Base-by-base conservation (phyloP, 164 flowering plant species). In the Malania oleifera region DNA sequence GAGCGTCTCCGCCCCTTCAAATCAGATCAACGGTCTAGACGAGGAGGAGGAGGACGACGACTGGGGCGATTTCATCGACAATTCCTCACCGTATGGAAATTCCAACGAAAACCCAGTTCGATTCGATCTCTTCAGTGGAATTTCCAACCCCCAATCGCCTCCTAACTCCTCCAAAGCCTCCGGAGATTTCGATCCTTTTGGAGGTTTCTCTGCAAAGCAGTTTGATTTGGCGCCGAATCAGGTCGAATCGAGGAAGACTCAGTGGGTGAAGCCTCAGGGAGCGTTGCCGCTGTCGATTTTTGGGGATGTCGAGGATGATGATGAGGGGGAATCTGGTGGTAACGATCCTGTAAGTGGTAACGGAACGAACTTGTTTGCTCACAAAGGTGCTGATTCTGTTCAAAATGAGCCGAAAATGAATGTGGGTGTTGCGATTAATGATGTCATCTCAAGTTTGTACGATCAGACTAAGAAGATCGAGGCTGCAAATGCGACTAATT, bases 251-350 rank as follows among this genome's bases (percentile, higher is more conserved):
- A 62, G 12, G 20, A 23, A 35, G 49, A 5, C 40, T 37, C 35
- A 15, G 26, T 77, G 82, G 85, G 71, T 56, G 65, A 83, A 73
- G 73, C 79, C 75, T 10, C 53, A 39, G 31, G 91, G 91, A 55
- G 85, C 87, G 43, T 38, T 87, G 57, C 95, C 95, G n/a, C 74
- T 87, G 26, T 87, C 95, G 37, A 45, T 87, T 9, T 87, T 87
- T 37, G 91, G 89, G 38, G 86, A 67, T 19, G 73, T 57, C 25
- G 83, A 75, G 39, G 77, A 73, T 22, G 54, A 37, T 34, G 75
- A 71, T 22, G 79, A 66, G 50, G 57, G 50, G 47, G 61, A 25
- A 20, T 20, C 76, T 29, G 64, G 40, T 55, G 50, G 13, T 9
- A 52, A 5, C 27, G 65, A 60, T 59, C 47, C 50, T 39, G 28